Percentiles rank a stretch among this genome's conserved stretches.
These are phyloP conservation scores for Tulasnella sp. DNA, from an alignment of 768 basidiomycete species.

Conservation along the genomic window DNA sequence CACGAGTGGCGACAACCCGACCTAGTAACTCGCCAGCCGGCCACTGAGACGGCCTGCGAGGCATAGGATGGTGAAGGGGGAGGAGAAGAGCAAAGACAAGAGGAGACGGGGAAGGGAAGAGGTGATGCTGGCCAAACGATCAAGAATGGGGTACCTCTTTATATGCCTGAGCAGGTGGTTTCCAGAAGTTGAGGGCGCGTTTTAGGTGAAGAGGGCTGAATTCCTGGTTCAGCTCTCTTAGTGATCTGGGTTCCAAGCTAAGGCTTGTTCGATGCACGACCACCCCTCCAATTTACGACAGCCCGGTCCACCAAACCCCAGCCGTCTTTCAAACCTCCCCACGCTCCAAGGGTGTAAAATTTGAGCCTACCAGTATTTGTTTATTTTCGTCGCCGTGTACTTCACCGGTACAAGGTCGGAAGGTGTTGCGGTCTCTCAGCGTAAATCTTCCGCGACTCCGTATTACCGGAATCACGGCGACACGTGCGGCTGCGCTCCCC, in stretches of 20 bases:
- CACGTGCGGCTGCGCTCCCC: not conserved
- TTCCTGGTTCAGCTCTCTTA: not conserved
- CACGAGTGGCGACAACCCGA: not conserved
- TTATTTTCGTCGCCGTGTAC: not conserved
- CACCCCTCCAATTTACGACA: not conserved
- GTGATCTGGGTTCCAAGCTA: not conserved
- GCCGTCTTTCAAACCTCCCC: not conserved
- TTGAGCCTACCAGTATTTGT: not conserved
- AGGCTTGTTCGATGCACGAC: not conserved
- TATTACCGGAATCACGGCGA: not conserved
- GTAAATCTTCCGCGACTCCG: not conserved
- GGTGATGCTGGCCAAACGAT: not conserved
- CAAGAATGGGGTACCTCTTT: not conserved
- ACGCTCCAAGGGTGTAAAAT: not conserved
- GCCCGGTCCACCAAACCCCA: not conserved
- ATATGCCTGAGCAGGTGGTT: not conserved
- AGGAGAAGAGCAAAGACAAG: not conserved
- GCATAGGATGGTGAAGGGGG: not conserved
- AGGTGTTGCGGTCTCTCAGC: not conserved
- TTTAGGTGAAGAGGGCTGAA: not conserved
- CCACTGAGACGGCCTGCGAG: conserved; percentile 13
- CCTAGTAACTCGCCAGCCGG: not conserved
- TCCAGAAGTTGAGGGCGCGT: not conserved
- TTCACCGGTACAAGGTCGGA: not conserved
- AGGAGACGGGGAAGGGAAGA: conserved; percentile 1